Evolutionary conservation across 768 basidiomycete species (phyloP).

Genomic region (Neoboletus subvelutipes): DNA sequence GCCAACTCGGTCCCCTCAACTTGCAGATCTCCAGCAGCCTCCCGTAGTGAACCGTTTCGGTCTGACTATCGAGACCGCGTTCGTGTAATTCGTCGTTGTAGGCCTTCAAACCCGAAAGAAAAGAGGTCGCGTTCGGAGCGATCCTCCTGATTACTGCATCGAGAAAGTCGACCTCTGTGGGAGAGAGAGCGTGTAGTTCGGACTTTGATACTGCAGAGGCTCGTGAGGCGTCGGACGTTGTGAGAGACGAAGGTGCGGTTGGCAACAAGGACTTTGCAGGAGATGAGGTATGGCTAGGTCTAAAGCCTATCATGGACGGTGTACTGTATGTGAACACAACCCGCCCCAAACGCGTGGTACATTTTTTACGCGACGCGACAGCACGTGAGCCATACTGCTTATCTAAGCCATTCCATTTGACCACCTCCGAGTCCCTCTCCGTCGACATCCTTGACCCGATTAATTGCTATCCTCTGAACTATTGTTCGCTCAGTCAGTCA

Average conservation of each 20-base stretch:
- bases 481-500: neutral
- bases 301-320: slow-evolving; percentile 43
- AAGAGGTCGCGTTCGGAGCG: slow-evolving; percentile 66
- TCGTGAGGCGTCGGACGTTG: slow-evolving; percentile 38
- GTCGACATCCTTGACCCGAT: slow-evolving; percentile 9
- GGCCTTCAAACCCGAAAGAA: slow-evolving; percentile 79
- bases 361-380: slow-evolving; percentile 27
- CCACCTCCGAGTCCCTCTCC: slow-evolving; percentile 3
- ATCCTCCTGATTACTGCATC: slow-evolving; percentile 74
- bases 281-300: slow-evolving; percentile 49
- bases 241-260: slow-evolving; percentile 12
- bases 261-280: slow-evolving; percentile 35
- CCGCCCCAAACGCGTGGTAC: slow-evolving; percentile 15
- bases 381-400: slow-evolving; percentile 26
- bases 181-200: slow-evolving; percentile 52
- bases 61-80: slow-evolving; percentile 69
- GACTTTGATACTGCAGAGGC: slow-evolving; percentile 40
- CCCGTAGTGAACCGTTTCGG: slow-evolving; percentile 78
- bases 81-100: slow-evolving; percentile 79
- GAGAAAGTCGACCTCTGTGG: slow-evolving; percentile 64
- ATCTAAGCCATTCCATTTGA: slow-evolving; percentile 18
- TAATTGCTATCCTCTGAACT: slow-evolving; percentile 12
- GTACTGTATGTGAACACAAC: neutral
- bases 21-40: slow-evolving; percentile 83
- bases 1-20: slow-evolving; percentile 77